phyloP scores from a whole-genome alignment of 2,329 filamentous ascomycete genomes.

The Aspergillus sp. region DNA sequence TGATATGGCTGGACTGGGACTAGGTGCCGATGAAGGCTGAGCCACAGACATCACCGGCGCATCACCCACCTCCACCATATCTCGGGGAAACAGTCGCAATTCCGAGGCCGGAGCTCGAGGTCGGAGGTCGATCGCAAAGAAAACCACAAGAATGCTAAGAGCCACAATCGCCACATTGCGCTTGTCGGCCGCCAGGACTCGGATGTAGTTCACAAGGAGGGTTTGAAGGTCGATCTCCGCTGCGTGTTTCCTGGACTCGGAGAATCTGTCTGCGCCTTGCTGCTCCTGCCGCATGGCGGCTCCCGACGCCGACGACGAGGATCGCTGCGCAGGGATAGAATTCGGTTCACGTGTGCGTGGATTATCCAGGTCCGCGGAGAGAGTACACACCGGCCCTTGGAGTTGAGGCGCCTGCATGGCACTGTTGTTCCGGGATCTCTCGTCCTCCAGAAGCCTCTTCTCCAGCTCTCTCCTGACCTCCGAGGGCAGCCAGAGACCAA shows the following conservation, averaged over 20 bases:
- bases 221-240: conserved; percentile 52
- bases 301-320: too few species aligned
- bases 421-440: conserved; percentile 22
- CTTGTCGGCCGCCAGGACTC: conserved; percentile 52
- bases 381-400: too few species aligned
- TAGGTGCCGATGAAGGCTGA: conserved; percentile 3
- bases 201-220: conserved; percentile 54
- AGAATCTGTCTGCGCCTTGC: not conserved
- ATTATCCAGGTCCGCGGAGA: too few species aligned
- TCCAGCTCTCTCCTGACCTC: conserved; percentile 53
- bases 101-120: conserved; percentile 5
- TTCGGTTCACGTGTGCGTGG: not conserved
- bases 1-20: not conserved
- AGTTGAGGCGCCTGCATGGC: not conserved
- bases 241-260: conserved; percentile 4
- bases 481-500: conserved; percentile 67
- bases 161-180: conserved; percentile 53
- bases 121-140: conserved; percentile 32
- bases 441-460: conserved; percentile 41
- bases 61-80: conserved; percentile 9
- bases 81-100: conserved; percentile 16
- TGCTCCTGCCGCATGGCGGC: too few species aligned
- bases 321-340: conserved; percentile 1
- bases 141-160: conserved; percentile 44
- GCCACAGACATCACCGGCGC: conserved; percentile 4